These are phyloP conservation scores for Heliamphora pulchella DNA, from an alignment of 179 eudicot genomes.

Conservation along the genomic window DNA sequence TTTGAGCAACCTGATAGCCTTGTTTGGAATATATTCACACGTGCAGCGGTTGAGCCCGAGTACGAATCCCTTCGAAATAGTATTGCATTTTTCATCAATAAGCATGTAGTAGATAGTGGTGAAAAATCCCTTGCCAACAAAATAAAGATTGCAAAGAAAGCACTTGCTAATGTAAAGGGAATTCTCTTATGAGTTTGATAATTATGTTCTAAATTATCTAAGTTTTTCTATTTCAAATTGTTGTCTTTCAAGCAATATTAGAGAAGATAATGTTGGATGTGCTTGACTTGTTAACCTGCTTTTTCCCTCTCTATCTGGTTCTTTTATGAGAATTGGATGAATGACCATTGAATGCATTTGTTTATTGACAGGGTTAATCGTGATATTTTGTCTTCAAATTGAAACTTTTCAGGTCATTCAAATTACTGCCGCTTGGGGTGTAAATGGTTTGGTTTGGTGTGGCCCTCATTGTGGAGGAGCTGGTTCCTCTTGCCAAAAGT, in stretches of 20 bases:
- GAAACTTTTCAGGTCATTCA: no score
- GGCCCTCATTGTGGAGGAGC: no score
- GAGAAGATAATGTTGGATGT: background rate
- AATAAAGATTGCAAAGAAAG: constrained; percentile 72
- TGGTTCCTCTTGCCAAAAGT: no score
- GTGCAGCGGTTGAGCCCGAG: constrained; percentile 62
- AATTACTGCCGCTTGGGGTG: no score
- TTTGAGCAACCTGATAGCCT: constrained; percentile 56
- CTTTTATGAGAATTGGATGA: no score
- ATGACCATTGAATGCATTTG: no score
- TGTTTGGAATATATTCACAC: constrained; percentile 77
- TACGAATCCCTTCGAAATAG: constrained; percentile 66
- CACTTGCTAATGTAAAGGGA: constrained; percentile 64
- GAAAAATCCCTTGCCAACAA: constrained; percentile 34
- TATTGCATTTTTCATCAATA: constrained; percentile 56
- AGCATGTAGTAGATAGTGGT: constrained; percentile 38
- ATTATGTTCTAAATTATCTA: background rate
- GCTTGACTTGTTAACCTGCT: background rate
- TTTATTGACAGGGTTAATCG: no score
- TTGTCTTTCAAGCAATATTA: background rate
- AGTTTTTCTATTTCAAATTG: background rate
- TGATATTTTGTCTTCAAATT: no score
- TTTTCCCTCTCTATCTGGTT: no score
- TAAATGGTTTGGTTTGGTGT: no score
- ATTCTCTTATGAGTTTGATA: constrained; percentile 39